Base-by-base conservation (phyloP, 2,329 filamentous ascomycete genomes). In the Ophiostoma ips region DNA sequence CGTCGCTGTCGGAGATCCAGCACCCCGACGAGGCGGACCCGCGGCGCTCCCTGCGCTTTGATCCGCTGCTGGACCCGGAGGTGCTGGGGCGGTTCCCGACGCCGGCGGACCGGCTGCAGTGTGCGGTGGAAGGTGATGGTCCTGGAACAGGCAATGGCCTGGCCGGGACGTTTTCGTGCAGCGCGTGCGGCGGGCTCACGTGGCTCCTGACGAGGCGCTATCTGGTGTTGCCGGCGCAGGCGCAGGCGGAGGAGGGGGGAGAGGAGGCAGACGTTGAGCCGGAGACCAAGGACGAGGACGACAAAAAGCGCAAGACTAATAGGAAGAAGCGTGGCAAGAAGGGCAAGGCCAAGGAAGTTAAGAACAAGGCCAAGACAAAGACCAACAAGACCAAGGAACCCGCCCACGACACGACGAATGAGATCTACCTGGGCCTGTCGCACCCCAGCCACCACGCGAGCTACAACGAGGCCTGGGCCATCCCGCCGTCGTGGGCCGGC, bases 391-490 rank as follows among this genome's bases (percentile, higher is more conserved):
- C n/a, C 11, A 24, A 24, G 19, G 5, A 3, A 11, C 15, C 5
- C 37, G 11, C 3, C 37, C 3, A 21, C 37, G 2, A 19, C 37
- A 11, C 3, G 16, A 11, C 16, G 8, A 8, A 9, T 10, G 16
- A 18, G 12, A 28, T 21, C 30, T 15, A 18, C 15, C 33, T 49
- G 8, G 46, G 50, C 28, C 41, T 28, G 7, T 3, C 6, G 21
- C 50, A 53, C 24, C 51, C 51, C 2, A 53, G 51, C 35, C 51
- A 53, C 35, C 51, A 53, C 12, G 38, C 51, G 10, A 45, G 44
- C 5, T 48, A 33, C 46, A 53, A 53, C 40, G 51, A 46, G 44
- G 2, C 33, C 4, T 53, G 51, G 51, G 33, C 15, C 24, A 18
- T 11, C 24, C 15, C 15, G 16, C 18, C 46, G 11, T 40, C 30